Evolutionary conservation across 768 basidiomycete genomes (phyloP).

Genomic region (Mycena filopes): DNA sequence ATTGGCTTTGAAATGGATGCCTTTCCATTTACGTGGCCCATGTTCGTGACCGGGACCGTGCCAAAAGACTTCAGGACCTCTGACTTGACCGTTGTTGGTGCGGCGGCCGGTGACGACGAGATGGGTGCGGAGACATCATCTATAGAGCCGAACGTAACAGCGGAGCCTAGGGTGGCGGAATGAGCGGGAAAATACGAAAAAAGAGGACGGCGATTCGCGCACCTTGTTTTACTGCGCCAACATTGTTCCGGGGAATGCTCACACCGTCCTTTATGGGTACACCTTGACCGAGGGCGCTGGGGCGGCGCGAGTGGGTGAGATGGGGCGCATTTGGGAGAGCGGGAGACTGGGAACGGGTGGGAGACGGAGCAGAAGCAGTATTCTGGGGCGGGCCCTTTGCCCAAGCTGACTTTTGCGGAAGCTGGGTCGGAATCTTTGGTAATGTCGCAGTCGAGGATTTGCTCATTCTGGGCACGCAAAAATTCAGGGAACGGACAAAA

Average conservation of each 20-base stretch:
- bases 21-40: slow-evolving; percentile 73
- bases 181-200: slow-evolving; percentile 25
- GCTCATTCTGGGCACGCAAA: slow-evolving; percentile 81
- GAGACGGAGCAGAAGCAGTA: slow-evolving; percentile 61
- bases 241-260: slow-evolving; percentile 73
- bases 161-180: slow-evolving; percentile 56
- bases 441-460: slow-evolving; percentile 82
- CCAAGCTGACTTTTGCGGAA: slow-evolving; percentile 90
- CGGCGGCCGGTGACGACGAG: slow-evolving; percentile 83
- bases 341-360: slow-evolving; percentile 80
- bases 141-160: slow-evolving; percentile 91
- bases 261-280: slow-evolving; percentile 85
- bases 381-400: slow-evolving; percentile 85
- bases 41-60: slow-evolving; percentile 67
- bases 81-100: slow-evolving; percentile 70
- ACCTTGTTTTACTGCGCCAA: slow-evolving; percentile 77
- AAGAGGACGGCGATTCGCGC: slow-evolving; percentile 38
- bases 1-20: slow-evolving; percentile 55
- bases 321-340: slow-evolving; percentile 58
- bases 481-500: slow-evolving; percentile 28
- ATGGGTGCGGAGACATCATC: slow-evolving; percentile 82
- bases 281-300: slow-evolving; percentile 77
- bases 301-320: slow-evolving; percentile 78
- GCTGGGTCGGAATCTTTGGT: slow-evolving; percentile 78
- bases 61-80: slow-evolving; percentile 87